Percentiles rank a stretch among this genome's conserved stretches.
Evolutionary conservation across 129 eudicot genomes (phyloP).

Genomic region (Saposhnikovia divaricata): DNA sequence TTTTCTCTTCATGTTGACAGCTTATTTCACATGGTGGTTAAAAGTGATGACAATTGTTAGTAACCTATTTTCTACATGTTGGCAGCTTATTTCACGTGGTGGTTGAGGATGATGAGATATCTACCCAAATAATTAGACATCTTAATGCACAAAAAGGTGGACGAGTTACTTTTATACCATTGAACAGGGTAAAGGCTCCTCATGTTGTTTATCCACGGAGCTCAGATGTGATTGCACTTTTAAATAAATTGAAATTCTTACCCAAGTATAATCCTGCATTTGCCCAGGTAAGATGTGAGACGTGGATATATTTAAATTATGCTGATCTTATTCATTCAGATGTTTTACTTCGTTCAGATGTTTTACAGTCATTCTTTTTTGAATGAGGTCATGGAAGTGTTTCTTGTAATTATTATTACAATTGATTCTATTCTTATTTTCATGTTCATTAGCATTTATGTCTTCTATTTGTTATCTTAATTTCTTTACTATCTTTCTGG

Average conservation of each 20-base stretch:
- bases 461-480: not conserved
- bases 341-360: not conserved
- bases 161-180: conserved; percentile 92
- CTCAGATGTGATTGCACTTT: conserved; percentile 78
- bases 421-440: not conserved
- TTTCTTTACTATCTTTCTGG: not conserved
- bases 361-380: not conserved
- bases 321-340: not conserved
- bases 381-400: not conserved
- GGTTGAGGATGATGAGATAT: conserved; percentile 81
- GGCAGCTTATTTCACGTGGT: conserved; percentile 97
- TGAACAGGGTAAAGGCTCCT: conserved; percentile 87
- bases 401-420: not conserved
- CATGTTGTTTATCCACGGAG: conserved; percentile 67
- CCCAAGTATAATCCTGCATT: conserved; percentile 52
- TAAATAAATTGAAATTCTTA: conserved; percentile 60
- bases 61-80: conserved; percentile 10
- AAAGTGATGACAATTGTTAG: conserved; percentile 40
- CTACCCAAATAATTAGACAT: conserved; percentile 79
- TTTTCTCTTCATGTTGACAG: conserved; percentile 32
- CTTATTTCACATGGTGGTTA: conserved; percentile 91
- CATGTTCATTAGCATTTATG: not conserved
- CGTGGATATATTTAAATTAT: not conserved
- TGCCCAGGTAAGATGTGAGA: conserved; percentile 53
- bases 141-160: conserved; percentile 88